phyloP scores from a whole-genome alignment of 345 rosid species.

The Syzygium aqueum region DNA sequence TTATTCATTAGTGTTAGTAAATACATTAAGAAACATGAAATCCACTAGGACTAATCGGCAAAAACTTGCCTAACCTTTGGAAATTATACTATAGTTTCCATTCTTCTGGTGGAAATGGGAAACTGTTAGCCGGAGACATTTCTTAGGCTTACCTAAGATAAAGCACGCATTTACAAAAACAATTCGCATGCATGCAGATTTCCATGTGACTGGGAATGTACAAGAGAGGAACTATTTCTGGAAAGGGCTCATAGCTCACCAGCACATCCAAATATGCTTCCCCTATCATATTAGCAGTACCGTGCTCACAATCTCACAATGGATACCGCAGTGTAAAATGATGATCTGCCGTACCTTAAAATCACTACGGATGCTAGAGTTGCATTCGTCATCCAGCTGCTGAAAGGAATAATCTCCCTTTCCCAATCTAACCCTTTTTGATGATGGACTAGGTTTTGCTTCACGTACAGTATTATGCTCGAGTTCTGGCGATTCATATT shows the following conservation, averaged over 20 bases:
- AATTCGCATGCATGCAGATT: background rate
- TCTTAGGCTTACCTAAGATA: background rate
- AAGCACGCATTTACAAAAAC: background rate
- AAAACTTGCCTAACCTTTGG: background rate
- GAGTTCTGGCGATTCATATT: conserved; percentile 26
- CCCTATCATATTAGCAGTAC: background rate
- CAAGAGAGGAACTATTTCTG: background rate
- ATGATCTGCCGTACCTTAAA: conserved; percentile 27
- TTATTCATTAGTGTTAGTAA: background rate
- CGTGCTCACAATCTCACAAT: background rate
- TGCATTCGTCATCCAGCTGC: conserved; percentile 42
- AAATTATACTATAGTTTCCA: background rate
- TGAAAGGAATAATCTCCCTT: conserved; percentile 10
- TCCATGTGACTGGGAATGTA: background rate
- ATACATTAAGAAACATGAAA: background rate
- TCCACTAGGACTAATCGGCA: background rate
- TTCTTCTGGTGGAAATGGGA: background rate
- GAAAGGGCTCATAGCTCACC: background rate
- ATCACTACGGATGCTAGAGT: conserved; percentile 27
- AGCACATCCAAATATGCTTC: background rate
- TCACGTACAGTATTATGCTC: conserved; percentile 26
- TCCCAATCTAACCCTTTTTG: conserved; percentile 57
- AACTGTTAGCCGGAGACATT: background rate
- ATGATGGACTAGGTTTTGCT: conserved; percentile 39
- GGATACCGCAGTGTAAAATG: background rate